Percentiles rank a stretch among this genome's conserved stretches.
These are phyloP conservation scores for Sugiyamaella americana DNA, from an alignment of 805 yeast genomes.

Conservation along the genomic window DNA sequence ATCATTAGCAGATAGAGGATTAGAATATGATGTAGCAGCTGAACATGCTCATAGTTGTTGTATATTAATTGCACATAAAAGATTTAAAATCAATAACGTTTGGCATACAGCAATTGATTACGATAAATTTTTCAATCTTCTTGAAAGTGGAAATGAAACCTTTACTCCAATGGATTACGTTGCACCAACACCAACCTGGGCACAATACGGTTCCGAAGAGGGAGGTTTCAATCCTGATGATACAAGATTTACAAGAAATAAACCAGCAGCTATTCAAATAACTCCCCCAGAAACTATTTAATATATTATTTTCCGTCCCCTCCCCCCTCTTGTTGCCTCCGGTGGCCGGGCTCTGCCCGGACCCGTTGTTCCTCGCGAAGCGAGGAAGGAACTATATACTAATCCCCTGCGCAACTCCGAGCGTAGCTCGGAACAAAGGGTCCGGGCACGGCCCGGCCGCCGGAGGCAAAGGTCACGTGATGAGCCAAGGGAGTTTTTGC, in stretches of 20 bases:
- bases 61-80: constrained; percentile 69
- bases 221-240: constrained; percentile 92
- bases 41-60: constrained; percentile 96
- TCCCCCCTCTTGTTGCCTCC: too few species aligned
- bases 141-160: constrained; percentile 50
- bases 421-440: too few species aligned
- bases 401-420: too few species aligned
- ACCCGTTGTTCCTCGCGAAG: too few species aligned
- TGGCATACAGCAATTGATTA: constrained; percentile 93
- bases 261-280: too few species aligned
- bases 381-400: too few species aligned
- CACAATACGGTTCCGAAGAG: constrained; percentile 74
- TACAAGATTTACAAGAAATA: constrained; percentile 58
- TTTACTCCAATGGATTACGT: constrained; percentile 79
- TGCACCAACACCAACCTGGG: constrained; percentile 83
- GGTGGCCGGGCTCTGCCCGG: too few species aligned
- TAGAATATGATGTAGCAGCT: constrained; percentile 78
- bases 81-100: constrained; percentile 60
- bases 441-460: too few species aligned
- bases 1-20: constrained; percentile 60
- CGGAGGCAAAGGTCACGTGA: too few species aligned
- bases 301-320: too few species aligned
- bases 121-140: constrained; percentile 62
- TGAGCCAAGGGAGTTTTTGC: too few species aligned
- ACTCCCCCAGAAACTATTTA: too few species aligned